Conservation (phyloP, 2,329 filamentous ascomycete species). For the Pestalotiopsis sp. region DNA sequence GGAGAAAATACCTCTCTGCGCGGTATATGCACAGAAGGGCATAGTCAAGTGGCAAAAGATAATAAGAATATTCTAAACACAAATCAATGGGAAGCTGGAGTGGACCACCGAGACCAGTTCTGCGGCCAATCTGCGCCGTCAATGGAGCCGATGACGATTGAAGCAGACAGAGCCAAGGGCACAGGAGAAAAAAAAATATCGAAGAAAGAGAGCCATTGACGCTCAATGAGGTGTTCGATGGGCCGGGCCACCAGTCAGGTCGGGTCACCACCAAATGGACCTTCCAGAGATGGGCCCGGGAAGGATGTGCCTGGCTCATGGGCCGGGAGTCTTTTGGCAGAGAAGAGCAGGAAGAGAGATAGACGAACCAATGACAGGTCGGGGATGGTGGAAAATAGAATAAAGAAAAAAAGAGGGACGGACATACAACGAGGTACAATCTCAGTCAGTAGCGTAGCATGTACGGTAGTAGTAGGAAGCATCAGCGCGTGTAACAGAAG, state of each 20-base stretch:
- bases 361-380: background rate
- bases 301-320: conserved; percentile 40
- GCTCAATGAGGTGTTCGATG: conserved; percentile 24
- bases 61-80: background rate
- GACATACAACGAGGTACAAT: too few relatives aligned
- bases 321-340: conserved; percentile 23
- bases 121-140: conserved; percentile 41
- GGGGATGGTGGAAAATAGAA: background rate
- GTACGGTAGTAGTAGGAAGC: too few relatives aligned
- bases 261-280: conserved; percentile 15
- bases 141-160: conserved; percentile 25
- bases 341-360: conserved; percentile 24
- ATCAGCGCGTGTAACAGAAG: background rate
- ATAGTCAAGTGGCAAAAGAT: conserved; percentile 46
- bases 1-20: conserved; percentile 31
- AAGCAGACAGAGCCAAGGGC: conserved; percentile 21
- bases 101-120: conserved; percentile 34
- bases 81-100: background rate
- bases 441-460: too few relatives aligned
- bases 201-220: background rate
- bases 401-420: background rate
- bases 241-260: conserved; percentile 29
- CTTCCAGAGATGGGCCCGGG: conserved; percentile 23
- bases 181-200: background rate
- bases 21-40: conserved; percentile 41